Evolutionary conservation across 805 yeast genomes (phyloP), one percentile per base, ranked within the genome.

Genomic region (Naumovozyma castellii): DNA sequence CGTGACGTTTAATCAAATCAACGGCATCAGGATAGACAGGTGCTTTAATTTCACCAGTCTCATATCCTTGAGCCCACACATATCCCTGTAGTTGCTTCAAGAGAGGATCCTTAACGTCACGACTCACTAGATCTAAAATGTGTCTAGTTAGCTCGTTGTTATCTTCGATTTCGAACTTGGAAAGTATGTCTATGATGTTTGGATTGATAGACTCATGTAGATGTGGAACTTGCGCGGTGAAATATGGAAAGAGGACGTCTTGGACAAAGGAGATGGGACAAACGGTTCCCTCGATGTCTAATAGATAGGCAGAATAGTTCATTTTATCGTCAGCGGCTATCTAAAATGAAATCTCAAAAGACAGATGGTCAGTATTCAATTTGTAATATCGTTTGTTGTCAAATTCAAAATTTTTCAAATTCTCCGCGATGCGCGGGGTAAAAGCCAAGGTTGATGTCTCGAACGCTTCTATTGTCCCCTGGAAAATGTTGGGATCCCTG

Each of bases 241-340:
- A 88, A 54, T 74, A 87, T 0, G 96, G 96, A 61, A 77, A 81
- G 27, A 88, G 62, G 2, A 65, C 68, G 20, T 84, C 87, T 50
- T 83, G 82, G 32, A 88, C 97, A 54, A 88, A 88, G 1, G 88
- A 71, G 16, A 88, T 87, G 3, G 96, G 88, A 54, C 97, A 88
- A 22, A 88, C 78, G 0, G 97, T 88, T 14, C 97, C 97, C 56
- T 88, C 97, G 28, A 86, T 85, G 49, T 85, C 95, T 4, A 87
- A 67, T 2, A 82, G 57, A 8, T 75, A 53, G 1, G 69, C 60
- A 20, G 34, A 38, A 35, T 34, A 31, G 12, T n/a, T 28, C 34
- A 20, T 37, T 25, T 35, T 29, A 10, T 13, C 36, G 32, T 38
- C 13, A 8, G 9, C 27, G n/a, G n/a, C n/a, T n/a, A n/a, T n/a